Evolutionary conservation across 2,329 filamentous ascomycete species (phyloP), one percentile per base, ranked within the genome.

Genomic region (Exophiala oligosperma): DNA sequence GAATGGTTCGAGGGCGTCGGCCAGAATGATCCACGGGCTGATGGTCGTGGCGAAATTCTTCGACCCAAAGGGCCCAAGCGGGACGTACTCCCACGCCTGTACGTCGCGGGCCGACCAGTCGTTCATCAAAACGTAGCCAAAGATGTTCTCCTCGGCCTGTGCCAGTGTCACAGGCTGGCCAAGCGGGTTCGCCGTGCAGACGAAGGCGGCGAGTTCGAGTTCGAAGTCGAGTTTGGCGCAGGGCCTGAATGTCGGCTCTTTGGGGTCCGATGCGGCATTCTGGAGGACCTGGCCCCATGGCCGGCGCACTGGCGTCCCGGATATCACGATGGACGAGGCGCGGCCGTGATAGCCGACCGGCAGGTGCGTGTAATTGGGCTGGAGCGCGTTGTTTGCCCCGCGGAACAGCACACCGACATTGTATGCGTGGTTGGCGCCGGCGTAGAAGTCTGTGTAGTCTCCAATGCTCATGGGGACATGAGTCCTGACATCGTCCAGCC

Each of bases 371-470:
- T 80, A 82, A 1, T 74, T 71, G 12, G 79, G 74, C 17, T 78
- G 76, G 23, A 79, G 69, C 17, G 17, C 17, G 52, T 72, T 70
- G 21, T 17, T 1, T 14, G 23, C 23, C 3, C 21, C 21, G 14
- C 9, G 14, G 7, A 46, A 9, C 4, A 17, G n/a, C 23, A 23
- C 43, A 23, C 43, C 43, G 23, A 17, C 43, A 6, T 46, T 46
- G n/a, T 23, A 23, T 2, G 7, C 23, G n/a, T 46, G 43, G 7
- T 69, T 65, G 26, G 69, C 70, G 28, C 78, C 81, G 56, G 79
- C 82, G 1, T 78, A 82, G 69, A 84, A 85, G 68, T 86, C 84
- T 46, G 76, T 81, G 65, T 85, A 87, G 37, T 82, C 83, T 3
- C 76, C 75, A 17, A 84, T 78, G 2, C 73, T 68, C 38, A 88